Percentiles rank a stretch among this genome's conserved stretches.
These are phyloP conservation scores for Alopecurus myosuroides DNA, from an alignment of 176 grass and related monocot genomes.

Conservation along the genomic window DNA sequence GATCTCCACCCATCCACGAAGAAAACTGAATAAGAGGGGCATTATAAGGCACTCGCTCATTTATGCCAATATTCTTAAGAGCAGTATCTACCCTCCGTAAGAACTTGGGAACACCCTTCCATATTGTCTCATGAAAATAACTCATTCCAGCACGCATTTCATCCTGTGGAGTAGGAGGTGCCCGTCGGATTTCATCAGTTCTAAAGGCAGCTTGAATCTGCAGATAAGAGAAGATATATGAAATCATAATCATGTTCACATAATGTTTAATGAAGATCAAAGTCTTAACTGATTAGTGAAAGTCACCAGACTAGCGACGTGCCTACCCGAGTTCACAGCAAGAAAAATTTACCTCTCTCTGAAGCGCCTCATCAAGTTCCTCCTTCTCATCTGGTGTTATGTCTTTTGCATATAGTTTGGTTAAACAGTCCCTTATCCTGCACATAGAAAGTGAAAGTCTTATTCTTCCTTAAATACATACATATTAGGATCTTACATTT, in stretches of 20 bases:
- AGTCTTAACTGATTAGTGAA: background rate
- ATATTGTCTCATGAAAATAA: slow-evolving; percentile 99
- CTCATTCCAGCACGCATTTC: slow-evolving; percentile 96
- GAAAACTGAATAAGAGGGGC: slow-evolving; percentile 94
- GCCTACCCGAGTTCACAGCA: background rate
- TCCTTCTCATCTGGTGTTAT: slow-evolving; percentile 96
- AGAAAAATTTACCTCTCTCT: slow-evolving; percentile 68
- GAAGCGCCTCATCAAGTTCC: slow-evolving; percentile 90
- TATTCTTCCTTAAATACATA: background rate
- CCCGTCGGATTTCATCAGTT: slow-evolving; percentile 88
- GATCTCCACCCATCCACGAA: slow-evolving; percentile 98
- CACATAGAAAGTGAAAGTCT: slow-evolving; percentile 18
- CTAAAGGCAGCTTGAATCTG: slow-evolving; percentile 98
- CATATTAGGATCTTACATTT: background rate
- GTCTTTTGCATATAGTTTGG: slow-evolving; percentile 68
- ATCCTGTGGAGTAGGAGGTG: slow-evolving; percentile 90
- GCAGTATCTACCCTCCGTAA: slow-evolving; percentile 88
- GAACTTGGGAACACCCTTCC: slow-evolving; percentile 96
- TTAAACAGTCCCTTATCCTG: slow-evolving; percentile 82
- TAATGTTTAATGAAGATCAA: slow-evolving; percentile 10
- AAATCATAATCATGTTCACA: background rate
- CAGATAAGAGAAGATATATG: background rate
- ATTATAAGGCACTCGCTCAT: slow-evolving; percentile 89
- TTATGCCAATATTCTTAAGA: slow-evolving; percentile 92
- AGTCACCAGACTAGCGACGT: background rate